Evolutionary conservation across 2,329 filamentous ascomycete species (phyloP).

Genomic region (Fusarium camptoceras): DNA sequence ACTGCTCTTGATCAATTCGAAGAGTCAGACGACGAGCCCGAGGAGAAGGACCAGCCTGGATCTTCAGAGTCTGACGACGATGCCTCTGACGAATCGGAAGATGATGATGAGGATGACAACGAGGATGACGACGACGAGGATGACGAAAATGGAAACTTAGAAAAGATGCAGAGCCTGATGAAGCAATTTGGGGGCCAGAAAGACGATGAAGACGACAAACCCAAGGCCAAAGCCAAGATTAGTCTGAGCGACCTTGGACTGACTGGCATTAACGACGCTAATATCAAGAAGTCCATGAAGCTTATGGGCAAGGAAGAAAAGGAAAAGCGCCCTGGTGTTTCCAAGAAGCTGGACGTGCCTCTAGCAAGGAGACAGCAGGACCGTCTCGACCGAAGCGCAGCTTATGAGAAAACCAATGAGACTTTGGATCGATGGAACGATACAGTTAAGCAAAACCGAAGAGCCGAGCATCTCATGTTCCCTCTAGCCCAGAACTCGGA

Average conservation of each 20-base stretch:
- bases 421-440: slow-evolving; percentile 92
- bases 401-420: slow-evolving; percentile 91
- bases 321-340: slow-evolving; percentile 56
- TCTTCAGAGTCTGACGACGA: slow-evolving; percentile 60
- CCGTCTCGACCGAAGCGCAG: slow-evolving; percentile 81
- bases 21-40: slow-evolving; percentile 61
- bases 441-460: slow-evolving; percentile 92
- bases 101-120: slow-evolving; percentile 61
- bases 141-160: slow-evolving; percentile 60
- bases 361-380: slow-evolving; percentile 89
- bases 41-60: slow-evolving; percentile 58
- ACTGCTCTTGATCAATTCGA: slow-evolving; percentile 67
- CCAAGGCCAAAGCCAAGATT: slow-evolving; percentile 72
- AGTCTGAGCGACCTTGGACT: slow-evolving; percentile 80
- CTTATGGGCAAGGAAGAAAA: slow-evolving; percentile 74
- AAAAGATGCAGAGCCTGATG: slow-evolving; percentile 75
- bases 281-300: slow-evolving; percentile 83
- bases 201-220: slow-evolving; percentile 60
- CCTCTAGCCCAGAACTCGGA: slow-evolving; percentile 81
- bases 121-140: slow-evolving; percentile 53
- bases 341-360: slow-evolving; percentile 82
- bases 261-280: slow-evolving; percentile 76
- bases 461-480: slow-evolving; percentile 90
- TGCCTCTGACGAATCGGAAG: slow-evolving; percentile 54
- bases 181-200: slow-evolving; percentile 75